Percentiles rank a stretch among this genome's conserved stretches.
Evolutionary conservation across 495 filamentous ascomycete species (phyloP).

Genomic region (Penicillium herquei): DNA sequence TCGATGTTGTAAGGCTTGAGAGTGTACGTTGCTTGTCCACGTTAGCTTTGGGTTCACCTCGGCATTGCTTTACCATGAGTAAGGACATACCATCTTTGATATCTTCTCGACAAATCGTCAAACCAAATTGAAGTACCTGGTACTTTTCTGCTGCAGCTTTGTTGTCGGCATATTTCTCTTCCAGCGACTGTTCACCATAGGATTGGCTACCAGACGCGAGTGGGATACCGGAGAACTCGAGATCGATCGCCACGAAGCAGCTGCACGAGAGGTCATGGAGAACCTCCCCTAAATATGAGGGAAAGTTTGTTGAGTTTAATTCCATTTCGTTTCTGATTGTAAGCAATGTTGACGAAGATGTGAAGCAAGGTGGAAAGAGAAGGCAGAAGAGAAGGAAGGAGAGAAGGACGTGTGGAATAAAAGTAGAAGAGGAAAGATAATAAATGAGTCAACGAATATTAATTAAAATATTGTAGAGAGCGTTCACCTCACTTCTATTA

Average conservation of each 20-base stretch:
- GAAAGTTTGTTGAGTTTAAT: constrained; percentile 54
- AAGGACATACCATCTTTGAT: constrained; percentile 32
- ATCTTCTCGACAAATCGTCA: constrained; percentile 64
- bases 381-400: not conserved
- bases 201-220: constrained; percentile 23
- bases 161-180: constrained; percentile 64
- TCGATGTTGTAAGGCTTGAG: constrained; percentile 69
- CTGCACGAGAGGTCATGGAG: constrained; percentile 57
- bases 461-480: too few relatives aligned
- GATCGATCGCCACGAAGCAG: constrained; percentile 68
- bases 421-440: not conserved
- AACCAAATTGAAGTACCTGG: constrained; percentile 72
- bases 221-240: constrained; percentile 74
- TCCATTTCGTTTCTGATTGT: constrained; percentile 54
- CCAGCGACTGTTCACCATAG: constrained; percentile 42
- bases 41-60: constrained; percentile 4
- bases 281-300: constrained; percentile 54
- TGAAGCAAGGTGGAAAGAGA: not conserved
- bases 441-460: not conserved
- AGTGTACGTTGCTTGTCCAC: constrained; percentile 49
- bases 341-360: not conserved
- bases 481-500: too few relatives aligned
- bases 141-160: constrained; percentile 68
- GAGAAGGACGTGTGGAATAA: not conserved
- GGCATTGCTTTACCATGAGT: too few relatives aligned